Evolutionary conservation across 441 rosid species (phyloP).

Genomic region (Pelargonium cotyledonis): DNA sequence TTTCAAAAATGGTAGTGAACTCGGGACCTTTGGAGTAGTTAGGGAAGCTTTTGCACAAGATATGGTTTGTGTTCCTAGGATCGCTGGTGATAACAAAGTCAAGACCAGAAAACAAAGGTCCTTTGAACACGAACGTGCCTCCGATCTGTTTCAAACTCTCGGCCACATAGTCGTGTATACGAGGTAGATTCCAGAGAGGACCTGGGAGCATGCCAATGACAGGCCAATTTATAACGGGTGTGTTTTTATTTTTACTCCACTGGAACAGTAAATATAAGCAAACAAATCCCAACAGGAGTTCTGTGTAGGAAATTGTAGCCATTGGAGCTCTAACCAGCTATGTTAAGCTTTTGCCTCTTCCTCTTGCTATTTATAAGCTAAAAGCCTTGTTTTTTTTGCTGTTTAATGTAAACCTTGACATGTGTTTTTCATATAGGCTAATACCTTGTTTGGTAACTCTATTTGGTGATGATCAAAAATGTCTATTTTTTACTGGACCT

Average conservation of each 20-base stretch:
- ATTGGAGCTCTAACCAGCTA: background rate
- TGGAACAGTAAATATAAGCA: conserved; percentile 8
- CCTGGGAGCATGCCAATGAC: conserved; percentile 13
- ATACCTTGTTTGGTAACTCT: no score
- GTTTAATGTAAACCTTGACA: no score
- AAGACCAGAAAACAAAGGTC: conserved; percentile 11
- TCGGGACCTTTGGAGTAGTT: conserved; percentile 12
- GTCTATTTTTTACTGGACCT: no score
- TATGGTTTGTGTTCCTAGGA: conserved; percentile 10
- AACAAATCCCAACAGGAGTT: background rate
- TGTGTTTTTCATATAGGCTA: no score
- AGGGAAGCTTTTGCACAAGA: conserved; percentile 12
- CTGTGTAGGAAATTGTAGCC: background rate
- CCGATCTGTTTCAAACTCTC: background rate
- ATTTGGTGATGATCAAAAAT: no score
- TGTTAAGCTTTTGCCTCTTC: no score
- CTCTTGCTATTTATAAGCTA: no score
- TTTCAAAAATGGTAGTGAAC: conserved; percentile 3
- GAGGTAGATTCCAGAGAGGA: conserved; percentile 12
- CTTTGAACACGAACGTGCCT: conserved; percentile 9
- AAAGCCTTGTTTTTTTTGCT: no score
- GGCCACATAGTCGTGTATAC: background rate
- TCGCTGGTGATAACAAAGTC: conserved; percentile 9
- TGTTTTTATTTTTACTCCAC: background rate
- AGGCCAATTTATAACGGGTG: conserved; percentile 13